Percentiles rank a stretch among this genome's conserved stretches.
These are phyloP conservation scores for Fraxinus latifolia DNA, from an alignment of 305 asterid genomes.

Conservation along the genomic window DNA sequence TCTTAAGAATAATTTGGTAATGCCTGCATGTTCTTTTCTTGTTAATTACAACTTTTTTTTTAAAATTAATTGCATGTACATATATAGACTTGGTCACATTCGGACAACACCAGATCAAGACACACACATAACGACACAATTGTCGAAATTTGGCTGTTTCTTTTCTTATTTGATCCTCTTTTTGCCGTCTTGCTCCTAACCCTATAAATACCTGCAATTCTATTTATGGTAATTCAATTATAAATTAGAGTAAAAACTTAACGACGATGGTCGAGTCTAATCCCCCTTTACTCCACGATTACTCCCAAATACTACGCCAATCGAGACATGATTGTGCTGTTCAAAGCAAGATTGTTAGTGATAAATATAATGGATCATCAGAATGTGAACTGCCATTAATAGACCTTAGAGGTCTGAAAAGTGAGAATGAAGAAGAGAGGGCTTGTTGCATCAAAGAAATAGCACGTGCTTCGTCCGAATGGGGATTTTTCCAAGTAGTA, in stretches of 20 bases:
- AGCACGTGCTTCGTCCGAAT: constrained; percentile 50
- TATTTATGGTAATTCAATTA: background rate
- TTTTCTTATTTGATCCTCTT: background rate
- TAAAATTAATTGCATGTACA: background rate
- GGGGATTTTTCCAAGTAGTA: constrained; percentile 79
- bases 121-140: constrained; percentile 27
- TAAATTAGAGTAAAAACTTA: background rate
- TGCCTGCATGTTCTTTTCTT: background rate
- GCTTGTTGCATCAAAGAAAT: constrained; percentile 33
- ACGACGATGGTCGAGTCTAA: constrained; percentile 17
- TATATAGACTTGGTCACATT: background rate
- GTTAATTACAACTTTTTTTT: background rate
- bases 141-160: constrained; percentile 19
- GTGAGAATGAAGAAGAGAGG: constrained; percentile 26
- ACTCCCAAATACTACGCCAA: background rate
- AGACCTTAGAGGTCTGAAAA: constrained; percentile 32
- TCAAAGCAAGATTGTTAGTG: background rate
- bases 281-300: constrained; percentile 33
- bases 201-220: constrained; percentile 18
- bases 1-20: background rate
- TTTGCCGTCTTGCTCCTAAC: background rate
- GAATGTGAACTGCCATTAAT: constrained; percentile 43
- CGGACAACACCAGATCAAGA: background rate
- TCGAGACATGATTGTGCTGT: background rate
- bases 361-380: background rate